Evolutionary conservation across 768 basidiomycete genomes (phyloP), one percentile per base, ranked within the genome.

Genomic region (Hypsizygus marmoreus): DNA sequence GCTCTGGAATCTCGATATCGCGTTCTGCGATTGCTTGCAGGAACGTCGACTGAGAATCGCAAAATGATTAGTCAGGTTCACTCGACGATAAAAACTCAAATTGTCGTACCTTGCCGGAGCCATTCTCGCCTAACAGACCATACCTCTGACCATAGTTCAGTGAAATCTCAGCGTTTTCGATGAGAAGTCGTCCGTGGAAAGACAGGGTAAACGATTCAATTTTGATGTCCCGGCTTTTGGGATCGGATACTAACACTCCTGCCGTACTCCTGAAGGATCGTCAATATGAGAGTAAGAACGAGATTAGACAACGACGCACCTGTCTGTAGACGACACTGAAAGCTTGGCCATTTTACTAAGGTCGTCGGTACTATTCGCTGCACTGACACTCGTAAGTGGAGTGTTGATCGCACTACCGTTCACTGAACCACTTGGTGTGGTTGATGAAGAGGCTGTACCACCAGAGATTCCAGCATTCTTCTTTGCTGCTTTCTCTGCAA

Each of bases 21-120:
- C 94, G 90, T 56, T 94, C 89, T 11, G 94, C 92, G 60, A 98
- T 82, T 20, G 95, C 97, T 75, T 92, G 87, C 20, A 98, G 80
- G 75, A 97, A 92, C 2, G 95, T 98, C 1, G 95, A 97, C 92
- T 95, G 58, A 14, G n/a, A n/a, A n/a, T n/a, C n/a, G n/a, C n/a
- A n/a, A 28, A 10, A 5, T 7, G 20, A 43, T 39, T n/a, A 4
- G 13, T 47, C 17, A 49, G 37, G 20, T 33, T 42, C 23, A 37
- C 17, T 12, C 28, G 9, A 11, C 19, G n/a, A 20, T 28, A 26
- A 12, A 30, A 17, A 57, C 72, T n/a, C n/a, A n/a, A n/a, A n/a
- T n/a, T n/a, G n/a, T n/a, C n/a, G 43, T 51, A 94, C 94, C 84
- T 99, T 99, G 73, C 95, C 95, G n/a, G 91, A 95, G 24, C 95